Percentiles rank a stretch among this genome's conserved stretches.
These are phyloP conservation scores for Alternaria conjuncta DNA, from an alignment of 2,329 filamentous ascomycete species.

Conservation along the genomic window DNA sequence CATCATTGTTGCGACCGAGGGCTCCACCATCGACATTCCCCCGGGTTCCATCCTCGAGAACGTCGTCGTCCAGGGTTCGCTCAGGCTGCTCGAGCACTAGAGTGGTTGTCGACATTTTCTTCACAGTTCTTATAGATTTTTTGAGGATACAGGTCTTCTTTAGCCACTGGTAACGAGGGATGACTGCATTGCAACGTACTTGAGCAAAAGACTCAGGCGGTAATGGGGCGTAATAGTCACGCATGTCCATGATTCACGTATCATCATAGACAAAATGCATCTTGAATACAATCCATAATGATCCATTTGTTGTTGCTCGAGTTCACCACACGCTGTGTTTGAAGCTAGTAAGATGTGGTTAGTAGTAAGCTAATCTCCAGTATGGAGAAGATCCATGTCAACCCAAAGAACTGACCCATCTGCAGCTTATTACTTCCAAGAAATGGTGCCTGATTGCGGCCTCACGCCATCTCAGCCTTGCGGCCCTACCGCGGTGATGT, in stretches of 20 bases:
- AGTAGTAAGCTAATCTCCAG: background rate
- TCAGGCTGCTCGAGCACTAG: constrained; percentile 75
- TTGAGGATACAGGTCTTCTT: constrained; percentile 30
- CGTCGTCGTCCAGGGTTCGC: constrained; percentile 96
- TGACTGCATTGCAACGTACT: constrained; percentile 34
- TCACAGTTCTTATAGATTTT: constrained; percentile 29
- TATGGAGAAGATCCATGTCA: background rate
- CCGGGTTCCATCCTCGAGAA: constrained; percentile 98
- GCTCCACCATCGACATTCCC: constrained; percentile 96
- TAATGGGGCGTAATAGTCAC: constrained; percentile 24
- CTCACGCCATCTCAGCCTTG: constrained; percentile 22
- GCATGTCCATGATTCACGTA: constrained; percentile 23
- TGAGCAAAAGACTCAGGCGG: constrained; percentile 20
- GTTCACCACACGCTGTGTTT: background rate
- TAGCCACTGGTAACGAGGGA: constrained; percentile 23
- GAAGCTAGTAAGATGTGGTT: background rate
- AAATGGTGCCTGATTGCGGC: constrained; percentile 21
- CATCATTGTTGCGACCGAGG: constrained; percentile 98
- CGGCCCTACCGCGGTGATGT: constrained; percentile 25
- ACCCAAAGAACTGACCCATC: background rate
- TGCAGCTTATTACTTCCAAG: background rate
- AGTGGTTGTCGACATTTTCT: constrained; percentile 15
- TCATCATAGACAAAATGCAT: constrained; percentile 37
- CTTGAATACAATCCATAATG: constrained; percentile 14
- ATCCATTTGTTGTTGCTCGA: background rate